Conservation (phyloP, 495 filamentous ascomycete species). For the Aspergillus kassunensis region DNA sequence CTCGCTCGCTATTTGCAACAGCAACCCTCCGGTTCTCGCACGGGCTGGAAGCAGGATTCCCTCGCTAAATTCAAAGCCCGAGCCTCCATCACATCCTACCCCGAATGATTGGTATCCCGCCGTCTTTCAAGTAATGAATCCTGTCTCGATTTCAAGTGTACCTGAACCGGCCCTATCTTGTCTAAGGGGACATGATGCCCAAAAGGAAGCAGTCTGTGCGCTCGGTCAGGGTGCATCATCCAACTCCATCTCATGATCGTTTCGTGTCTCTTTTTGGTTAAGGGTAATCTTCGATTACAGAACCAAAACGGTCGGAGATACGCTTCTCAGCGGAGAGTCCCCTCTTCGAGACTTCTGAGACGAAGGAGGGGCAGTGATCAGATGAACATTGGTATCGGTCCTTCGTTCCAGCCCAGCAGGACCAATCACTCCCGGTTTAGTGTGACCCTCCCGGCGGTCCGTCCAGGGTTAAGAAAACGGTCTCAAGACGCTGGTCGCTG, state of each 20-base stretch:
- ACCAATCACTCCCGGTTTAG: constrained; percentile 10
- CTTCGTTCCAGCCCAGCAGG: neutral
- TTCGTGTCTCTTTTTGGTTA: constrained; percentile 10
- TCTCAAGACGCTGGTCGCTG: neutral
- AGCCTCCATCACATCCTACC: constrained; percentile 9
- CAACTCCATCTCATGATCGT: constrained; percentile 23
- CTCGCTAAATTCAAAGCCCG: too few species aligned
- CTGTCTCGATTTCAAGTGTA: constrained; percentile 3
- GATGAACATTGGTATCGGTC: constrained; percentile 20
- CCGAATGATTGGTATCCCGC: constrained; percentile 14
- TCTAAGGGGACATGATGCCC: constrained; percentile 18
- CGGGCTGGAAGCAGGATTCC: neutral
- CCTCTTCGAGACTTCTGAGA: neutral
- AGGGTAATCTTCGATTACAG: constrained; percentile 13
- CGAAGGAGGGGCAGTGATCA: constrained; percentile 22
- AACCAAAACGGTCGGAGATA: constrained; percentile 11
- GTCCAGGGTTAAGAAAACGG: constrained; percentile 5
- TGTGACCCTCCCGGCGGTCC: constrained; percentile 18
- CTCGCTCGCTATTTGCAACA: neutral
- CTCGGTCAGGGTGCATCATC: constrained; percentile 16
- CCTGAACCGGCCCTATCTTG: constrained; percentile 5
- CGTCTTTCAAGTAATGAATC: neutral
- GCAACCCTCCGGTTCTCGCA: constrained; percentile 6
- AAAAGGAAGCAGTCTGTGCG: constrained; percentile 23
- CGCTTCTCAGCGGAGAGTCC: neutral